Evolutionary conservation across 768 basidiomycete species (phyloP).

Genomic region (Tylopilus rubrobrunneus): DNA sequence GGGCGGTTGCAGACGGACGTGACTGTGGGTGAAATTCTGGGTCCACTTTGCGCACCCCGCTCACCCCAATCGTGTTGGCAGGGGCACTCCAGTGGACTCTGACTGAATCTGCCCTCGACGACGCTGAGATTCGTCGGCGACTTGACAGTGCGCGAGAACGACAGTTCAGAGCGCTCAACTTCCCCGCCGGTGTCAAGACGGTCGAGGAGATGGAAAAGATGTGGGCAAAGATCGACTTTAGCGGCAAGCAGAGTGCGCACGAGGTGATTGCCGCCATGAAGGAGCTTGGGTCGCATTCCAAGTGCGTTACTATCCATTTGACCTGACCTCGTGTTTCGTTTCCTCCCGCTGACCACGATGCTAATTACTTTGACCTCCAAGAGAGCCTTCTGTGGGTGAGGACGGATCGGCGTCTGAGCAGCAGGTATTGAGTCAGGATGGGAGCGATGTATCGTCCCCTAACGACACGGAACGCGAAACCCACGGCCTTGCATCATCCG

Average conservation of each 20-base stretch:
- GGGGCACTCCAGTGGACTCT: slow-evolving; percentile 65
- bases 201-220: slow-evolving; percentile 26
- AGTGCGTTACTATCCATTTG: neutral
- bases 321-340: neutral
- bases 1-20: slow-evolving; percentile 23
- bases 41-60: neutral
- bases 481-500: neutral
- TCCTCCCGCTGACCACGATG: neutral
- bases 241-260: slow-evolving; percentile 8
- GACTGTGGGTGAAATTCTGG: slow-evolving; percentile 12
- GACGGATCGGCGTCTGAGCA: neutral
- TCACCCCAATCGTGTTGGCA: slow-evolving; percentile 24
- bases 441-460: neutral
- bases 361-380: neutral
- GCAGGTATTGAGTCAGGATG: neutral
- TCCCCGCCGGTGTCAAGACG: slow-evolving; percentile 46
- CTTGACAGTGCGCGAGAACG: slow-evolving; percentile 36
- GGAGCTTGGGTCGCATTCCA: neutral
- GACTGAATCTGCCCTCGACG: slow-evolving; percentile 33
- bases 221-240: slow-evolving; percentile 32
- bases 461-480: neutral
- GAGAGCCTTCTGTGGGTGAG: neutral
- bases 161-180: slow-evolving; percentile 42
- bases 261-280: slow-evolving; percentile 4
- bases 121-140: slow-evolving; percentile 34